Evolutionary conservation across 2,329 filamentous ascomycete species (phyloP), one percentile per base, ranked within the genome.

Genomic region (Ophiostoma australiae): DNA sequence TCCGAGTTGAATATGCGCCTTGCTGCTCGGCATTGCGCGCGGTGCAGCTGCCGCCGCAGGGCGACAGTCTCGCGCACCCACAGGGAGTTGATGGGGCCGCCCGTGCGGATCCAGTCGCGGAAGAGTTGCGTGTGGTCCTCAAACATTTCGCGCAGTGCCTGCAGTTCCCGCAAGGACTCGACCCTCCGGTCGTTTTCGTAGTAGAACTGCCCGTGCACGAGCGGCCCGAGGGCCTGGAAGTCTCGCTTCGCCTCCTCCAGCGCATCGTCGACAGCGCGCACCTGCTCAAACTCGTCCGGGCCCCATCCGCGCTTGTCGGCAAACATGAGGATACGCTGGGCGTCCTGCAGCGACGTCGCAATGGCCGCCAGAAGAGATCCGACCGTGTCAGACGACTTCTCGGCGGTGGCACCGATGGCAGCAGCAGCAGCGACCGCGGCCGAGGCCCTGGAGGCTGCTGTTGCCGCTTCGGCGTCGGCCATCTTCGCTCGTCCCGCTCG

Each of bases 231-330:
- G 75, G 86, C 83, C 78, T 88, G 86, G 74, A 88, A 89, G 78
- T 89, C 86, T 77, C 82, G 83, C 78, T 84, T 86, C 71, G 86
- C 86, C 74, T 87, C 85, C 76, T 87, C 85, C 69, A 89, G 80
- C n/a, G 82, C 80, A 48, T 82, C 80, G 75, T 87, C 83, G 70
- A 89, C 80, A 68, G 84, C 82, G 71, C 82, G 84, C 71, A 84
- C 77, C 79, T 88, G 86, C 76, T 88, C 86, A 76, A 86, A 84
- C 79, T 88, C 86, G 80, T 87, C 85, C 31, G 81, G 79, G 0
- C 83, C 84, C 86, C 86, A 88, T 73, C 84, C 83, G 65, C 82
- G 82, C 78, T 87, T 87, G 78, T 88, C 86, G 75, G 85, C 83
- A 74, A 86, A 82, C 79, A 81, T 81, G 76, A 88, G 79, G 74